Conservation (phyloP, 2,329 filamentous ascomycete species). For the Botrytis fabae region DNA sequence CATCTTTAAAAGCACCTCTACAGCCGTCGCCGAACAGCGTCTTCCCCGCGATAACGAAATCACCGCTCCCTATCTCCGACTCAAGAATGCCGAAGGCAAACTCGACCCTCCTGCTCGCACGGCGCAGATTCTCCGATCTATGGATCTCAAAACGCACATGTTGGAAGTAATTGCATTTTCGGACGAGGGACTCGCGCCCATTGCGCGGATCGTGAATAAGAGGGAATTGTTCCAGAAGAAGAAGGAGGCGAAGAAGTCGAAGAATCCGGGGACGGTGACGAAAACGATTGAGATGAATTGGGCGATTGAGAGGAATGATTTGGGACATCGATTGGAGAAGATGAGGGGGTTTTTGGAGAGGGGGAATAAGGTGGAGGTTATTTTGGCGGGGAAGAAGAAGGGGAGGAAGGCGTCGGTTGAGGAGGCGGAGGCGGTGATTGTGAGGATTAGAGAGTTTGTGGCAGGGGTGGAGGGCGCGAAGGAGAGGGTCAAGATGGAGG, state of each 20-base stretch:
- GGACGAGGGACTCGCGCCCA: conserved; percentile 46
- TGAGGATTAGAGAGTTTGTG: conserved; percentile 47
- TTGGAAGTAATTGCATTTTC: conserved; percentile 51
- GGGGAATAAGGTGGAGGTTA: conserved; percentile 73
- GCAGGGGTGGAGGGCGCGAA: conserved; percentile 43
- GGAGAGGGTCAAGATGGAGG: conserved; percentile 49
- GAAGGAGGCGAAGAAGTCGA: conserved; percentile 46
- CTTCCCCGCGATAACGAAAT: conserved; percentile 52
- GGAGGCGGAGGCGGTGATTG: conserved; percentile 61
- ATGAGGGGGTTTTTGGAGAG: conserved; percentile 69
- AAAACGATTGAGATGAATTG: conserved; percentile 92
- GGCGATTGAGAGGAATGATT: conserved; percentile 76
- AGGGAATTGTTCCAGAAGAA: conserved; percentile 49
- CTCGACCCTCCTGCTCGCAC: conserved; percentile 42
- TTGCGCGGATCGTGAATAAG: conserved; percentile 72
- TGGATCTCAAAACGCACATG: conserved; percentile 50
- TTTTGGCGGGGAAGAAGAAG: conserved; percentile 66
- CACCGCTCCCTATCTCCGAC: conserved; percentile 44
- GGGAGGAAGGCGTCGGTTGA: conserved; percentile 59
- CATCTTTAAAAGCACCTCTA: conserved; percentile 18
- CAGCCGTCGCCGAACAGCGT: conserved; percentile 27
- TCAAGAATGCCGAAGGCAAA: conserved; percentile 44
- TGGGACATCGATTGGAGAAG: conserved; percentile 69
- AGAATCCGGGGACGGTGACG: conserved; percentile 44
- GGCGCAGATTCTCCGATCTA: conserved; percentile 46